These are phyloP conservation scores for Alternaria solani DNA, from an alignment of 2,329 filamentous ascomycete species.

Conservation along the genomic window DNA sequence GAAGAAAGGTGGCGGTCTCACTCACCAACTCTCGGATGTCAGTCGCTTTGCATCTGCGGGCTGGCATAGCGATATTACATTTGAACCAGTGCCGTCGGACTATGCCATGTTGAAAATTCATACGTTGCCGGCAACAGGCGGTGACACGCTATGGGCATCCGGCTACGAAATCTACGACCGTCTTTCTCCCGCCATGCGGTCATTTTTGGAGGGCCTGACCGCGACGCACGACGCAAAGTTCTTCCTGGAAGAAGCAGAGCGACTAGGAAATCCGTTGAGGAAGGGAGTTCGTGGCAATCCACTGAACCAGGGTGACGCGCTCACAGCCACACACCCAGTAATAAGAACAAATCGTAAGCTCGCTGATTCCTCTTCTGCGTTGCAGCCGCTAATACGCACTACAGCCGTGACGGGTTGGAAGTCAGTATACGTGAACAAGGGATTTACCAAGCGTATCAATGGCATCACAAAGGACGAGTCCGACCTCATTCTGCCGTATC, in stretches of 20 bases:
- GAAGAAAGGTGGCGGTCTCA: conserved; percentile 40
- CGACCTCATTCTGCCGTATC: conserved; percentile 53
- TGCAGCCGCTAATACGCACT: background rate
- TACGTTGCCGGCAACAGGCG: conserved; percentile 45
- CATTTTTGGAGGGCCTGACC: conserved; percentile 58
- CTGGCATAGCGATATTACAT: conserved; percentile 62
- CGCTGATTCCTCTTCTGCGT: background rate
- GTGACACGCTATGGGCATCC: conserved; percentile 50
- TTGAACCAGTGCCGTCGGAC: conserved; percentile 53
- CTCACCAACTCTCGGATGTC: conserved; percentile 55
- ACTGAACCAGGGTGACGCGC: conserved; percentile 61
- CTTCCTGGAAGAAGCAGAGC: conserved; percentile 38
- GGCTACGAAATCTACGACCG: conserved; percentile 61
- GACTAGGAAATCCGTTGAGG: conserved; percentile 39
- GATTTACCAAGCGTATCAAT: conserved; percentile 53
- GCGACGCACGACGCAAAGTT: conserved; percentile 54
- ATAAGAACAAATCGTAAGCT: conserved; percentile 65
- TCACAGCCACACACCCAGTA: conserved; percentile 64
- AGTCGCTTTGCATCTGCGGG: conserved; percentile 53
- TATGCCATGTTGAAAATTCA: conserved; percentile 50
- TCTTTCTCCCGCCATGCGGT: conserved; percentile 57
- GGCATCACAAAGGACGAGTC: conserved; percentile 57
- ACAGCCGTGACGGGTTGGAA: conserved; percentile 69
- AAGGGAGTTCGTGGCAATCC: conserved; percentile 56
- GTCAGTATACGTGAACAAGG: conserved; percentile 48